Evolutionary conservation across 305 asterid species (phyloP).

Genomic region (Fraxinus latifolia): DNA sequence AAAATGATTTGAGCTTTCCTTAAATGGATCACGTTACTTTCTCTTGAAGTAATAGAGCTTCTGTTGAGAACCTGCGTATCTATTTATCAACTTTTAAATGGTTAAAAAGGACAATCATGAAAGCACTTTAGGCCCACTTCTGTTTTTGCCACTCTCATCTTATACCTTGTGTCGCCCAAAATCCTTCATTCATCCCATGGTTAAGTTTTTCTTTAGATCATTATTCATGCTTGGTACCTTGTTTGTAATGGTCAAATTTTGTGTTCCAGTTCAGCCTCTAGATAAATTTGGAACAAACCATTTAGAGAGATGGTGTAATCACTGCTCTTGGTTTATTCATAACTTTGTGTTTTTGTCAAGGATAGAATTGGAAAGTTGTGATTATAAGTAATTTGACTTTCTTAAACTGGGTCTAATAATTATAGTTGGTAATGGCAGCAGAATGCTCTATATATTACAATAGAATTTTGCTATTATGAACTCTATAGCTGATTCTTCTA

Average conservation of each 20-base stretch:
- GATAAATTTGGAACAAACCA: not conserved
- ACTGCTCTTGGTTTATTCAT: not conserved
- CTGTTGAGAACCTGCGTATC: conserved; percentile 1
- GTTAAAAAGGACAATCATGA: conserved; percentile 6
- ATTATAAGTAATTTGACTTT: not conserved
- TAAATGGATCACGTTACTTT: not conserved
- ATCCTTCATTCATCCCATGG: not conserved
- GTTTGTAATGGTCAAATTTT: not conserved
- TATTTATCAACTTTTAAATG: conserved; percentile 17
- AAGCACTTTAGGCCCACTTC: conserved; percentile 9
- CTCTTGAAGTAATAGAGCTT: conserved; percentile 3
- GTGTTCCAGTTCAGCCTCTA: not conserved
- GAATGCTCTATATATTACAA: not conserved
- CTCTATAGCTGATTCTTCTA: not conserved
- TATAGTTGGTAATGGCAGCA: not conserved
- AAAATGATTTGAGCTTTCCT: not conserved
- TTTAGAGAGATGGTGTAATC: not conserved
- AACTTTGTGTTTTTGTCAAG: not conserved
- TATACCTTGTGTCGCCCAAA: not conserved
- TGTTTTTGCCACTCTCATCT: not conserved
- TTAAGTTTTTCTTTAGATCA: not conserved
- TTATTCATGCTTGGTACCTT: not conserved
- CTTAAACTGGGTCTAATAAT: not conserved
- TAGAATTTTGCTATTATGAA: not conserved
- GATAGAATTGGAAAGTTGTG: not conserved